Evolutionary conservation across 2,329 filamentous ascomycete species (phyloP).

Genomic region (Colletotrichum phormii): DNA sequence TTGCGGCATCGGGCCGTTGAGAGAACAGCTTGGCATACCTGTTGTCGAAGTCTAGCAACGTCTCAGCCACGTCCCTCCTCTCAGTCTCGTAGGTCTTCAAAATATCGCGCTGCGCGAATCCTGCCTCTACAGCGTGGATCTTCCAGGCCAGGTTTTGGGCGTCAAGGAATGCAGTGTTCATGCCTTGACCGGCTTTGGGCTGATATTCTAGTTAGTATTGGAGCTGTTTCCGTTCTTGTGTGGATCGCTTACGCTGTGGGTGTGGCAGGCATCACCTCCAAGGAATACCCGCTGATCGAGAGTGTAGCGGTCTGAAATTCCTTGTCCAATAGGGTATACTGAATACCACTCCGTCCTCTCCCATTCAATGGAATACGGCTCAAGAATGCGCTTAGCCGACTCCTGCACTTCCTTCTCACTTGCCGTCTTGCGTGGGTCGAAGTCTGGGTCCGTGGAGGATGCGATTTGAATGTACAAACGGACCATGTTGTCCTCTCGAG

Average conservation of each 20-base stretch:
- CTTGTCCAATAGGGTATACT: constrained; percentile 81
- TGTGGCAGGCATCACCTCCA: constrained; percentile 83
- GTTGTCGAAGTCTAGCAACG: constrained; percentile 86
- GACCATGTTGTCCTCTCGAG: constrained; percentile 72
- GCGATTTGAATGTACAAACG: constrained; percentile 77
- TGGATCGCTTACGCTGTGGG: constrained; percentile 70
- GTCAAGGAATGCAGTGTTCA: constrained; percentile 84
- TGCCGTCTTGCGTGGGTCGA: constrained; percentile 71
- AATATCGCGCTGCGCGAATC: constrained; percentile 80
- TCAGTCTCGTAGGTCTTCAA: constrained; percentile 89
- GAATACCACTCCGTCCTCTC: constrained; percentile 80
- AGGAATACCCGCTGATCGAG: constrained; percentile 78
- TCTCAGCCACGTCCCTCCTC: constrained; percentile 86
- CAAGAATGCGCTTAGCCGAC: constrained; percentile 73
- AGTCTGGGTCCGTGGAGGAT: constrained; percentile 70
- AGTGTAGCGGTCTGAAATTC: constrained; percentile 76
- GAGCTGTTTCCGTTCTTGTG: background rate
- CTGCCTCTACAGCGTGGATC: constrained; percentile 88
- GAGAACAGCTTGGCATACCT: constrained; percentile 93
- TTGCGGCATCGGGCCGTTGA: constrained; percentile 76
- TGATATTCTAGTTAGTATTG: constrained; percentile 46
- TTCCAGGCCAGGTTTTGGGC: constrained; percentile 96
- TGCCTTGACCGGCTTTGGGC: constrained; percentile 83
- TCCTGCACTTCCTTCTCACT: constrained; percentile 73
- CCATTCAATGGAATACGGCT: constrained; percentile 76